Base-by-base conservation (phyloP, 495 filamentous ascomycete species). In the Neurospora intermedia region DNA sequence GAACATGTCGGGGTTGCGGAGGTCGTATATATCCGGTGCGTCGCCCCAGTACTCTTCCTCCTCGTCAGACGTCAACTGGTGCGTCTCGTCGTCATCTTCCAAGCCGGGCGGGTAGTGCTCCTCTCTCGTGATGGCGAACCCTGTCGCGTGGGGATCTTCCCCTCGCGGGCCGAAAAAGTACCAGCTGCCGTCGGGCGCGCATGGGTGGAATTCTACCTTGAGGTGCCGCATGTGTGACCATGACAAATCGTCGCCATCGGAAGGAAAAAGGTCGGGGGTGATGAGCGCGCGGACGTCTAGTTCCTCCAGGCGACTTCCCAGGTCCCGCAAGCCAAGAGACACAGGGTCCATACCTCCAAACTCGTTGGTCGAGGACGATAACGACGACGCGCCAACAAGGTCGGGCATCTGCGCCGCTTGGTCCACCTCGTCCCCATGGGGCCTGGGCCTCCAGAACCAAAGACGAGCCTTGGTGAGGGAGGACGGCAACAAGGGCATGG, bases 221-320 rank as follows among this genome's bases (percentile, higher is more conserved):
- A 80, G 77, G 73, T 77, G 78, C 73, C 73, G 76, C 78, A 80
- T 79, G 69, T 45, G 73, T 70, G 72, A 54, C 78, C 77, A 79
- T 69, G 62, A 74, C 39, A 42, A 15, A 69, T 10, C 46, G 46
- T 13, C 43, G 43, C 7, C 43, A n/a, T 7, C n/a, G 46, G 77
- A 73, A 73, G 73, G 78, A 74, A 82, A 80, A 73, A 81, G 75
- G 77, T 80, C 76, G 43, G 80, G 75, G 75, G 80, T 80, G 71
- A 80, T 75, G 73, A 82, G 72, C 43, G 76, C 75, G 69, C 74
- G 43, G 15, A 77, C 13, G 71, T 78, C 73, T 35, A 79, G 70
- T 69, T 75, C 31, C 71, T 75, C 62, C 16, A 79, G 72, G 43
- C 69, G 75, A 43, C 71, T 72, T 46, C 66, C 78, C 15, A 78